Evolutionary conservation across 2,329 filamentous ascomycete species (phyloP), one percentile per base, ranked within the genome.

Genomic region (Chrysoporthe austroafricana): DNA sequence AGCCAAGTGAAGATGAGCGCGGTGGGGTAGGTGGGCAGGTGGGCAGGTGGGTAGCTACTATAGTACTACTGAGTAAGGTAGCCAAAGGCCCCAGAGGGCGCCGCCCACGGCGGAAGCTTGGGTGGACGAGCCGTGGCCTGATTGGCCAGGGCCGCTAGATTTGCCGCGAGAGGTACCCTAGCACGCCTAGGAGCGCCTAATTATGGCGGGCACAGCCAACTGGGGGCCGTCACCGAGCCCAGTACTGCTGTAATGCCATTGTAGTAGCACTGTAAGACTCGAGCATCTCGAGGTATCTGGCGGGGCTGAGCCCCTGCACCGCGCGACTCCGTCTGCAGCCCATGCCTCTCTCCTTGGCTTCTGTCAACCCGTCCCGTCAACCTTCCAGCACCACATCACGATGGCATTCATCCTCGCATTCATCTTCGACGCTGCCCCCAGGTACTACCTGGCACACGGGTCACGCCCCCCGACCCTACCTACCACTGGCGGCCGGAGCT

Each of bases 151-250:
- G 1, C 4, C 18, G 5, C 34, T 6, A 14, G 3, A n/a, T 57
- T 57, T 57, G 54, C 54, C 54, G 54, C 54, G 54, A 18, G 8
- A 39, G 54, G 54, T 57, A 7, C 34, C 34, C 32, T n/a, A 26
- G 54, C 7, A 57, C 26, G 26, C 26, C 26, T 26, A 26, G 26
- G 26, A 26, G 54, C 54, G 54, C 18, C 34, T 57, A 39, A 39
- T 57, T 39, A 39, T 39, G 54, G 54, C 18, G 34, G 54, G 1
- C 54, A 57, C 54, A 39, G 54, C 54, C 54, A 32, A 57, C 16
- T 9, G 2, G 26, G 26, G 26, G 26, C 26, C 26, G 26, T 26
- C 26, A 26, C 26, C 0, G 26, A 26, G 26, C 26, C 26, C 26
- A 26, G 26, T 26, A 26, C 26, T 26, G 26, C 26, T 26, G 26